Percentiles rank a stretch among this genome's conserved stretches.
Conservation (phyloP, 139 green algal species). For the Microglena sp. region DNA sequence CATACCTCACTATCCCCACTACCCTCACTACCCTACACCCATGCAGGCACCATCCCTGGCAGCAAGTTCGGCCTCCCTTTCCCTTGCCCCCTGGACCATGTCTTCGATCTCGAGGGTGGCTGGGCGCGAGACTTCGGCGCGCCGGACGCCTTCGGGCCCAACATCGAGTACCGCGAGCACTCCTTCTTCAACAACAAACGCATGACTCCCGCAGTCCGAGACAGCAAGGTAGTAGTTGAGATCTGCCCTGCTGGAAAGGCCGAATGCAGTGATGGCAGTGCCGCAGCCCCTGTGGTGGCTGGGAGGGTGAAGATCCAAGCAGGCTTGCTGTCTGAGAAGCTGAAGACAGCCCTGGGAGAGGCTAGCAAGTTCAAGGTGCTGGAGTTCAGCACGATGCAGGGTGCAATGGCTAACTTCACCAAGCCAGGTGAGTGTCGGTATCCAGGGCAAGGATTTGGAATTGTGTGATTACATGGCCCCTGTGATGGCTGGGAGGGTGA, state of each 20-base stretch:
- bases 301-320: slow-evolving; percentile 12
- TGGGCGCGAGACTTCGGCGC: background rate
- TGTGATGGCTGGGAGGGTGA: slow-evolving; percentile 13
- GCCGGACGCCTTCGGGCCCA: slow-evolving; percentile 32
- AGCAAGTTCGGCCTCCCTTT: slow-evolving; percentile 68
- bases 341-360: slow-evolving; percentile 17
- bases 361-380: slow-evolving; percentile 30
- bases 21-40: too few relatives aligned
- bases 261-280: slow-evolving; percentile 29
- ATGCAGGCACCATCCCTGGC: slow-evolving; percentile 59
- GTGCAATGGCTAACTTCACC: slow-evolving; percentile 39
- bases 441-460: too few relatives aligned
- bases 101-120: slow-evolving; percentile 74
- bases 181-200: slow-evolving; percentile 51
- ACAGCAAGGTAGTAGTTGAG: slow-evolving; percentile 19
- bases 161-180: slow-evolving; percentile 45
- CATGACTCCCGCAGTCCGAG: slow-evolving; percentile 6
- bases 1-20: too few relatives aligned
- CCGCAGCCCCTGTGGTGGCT: slow-evolving; percentile 17
- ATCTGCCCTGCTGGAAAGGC: slow-evolving; percentile 25
- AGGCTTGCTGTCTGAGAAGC: slow-evolving; percentile 24
- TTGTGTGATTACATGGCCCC: too few relatives aligned
- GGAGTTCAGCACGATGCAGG: slow-evolving; percentile 44
- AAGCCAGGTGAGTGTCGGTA: slow-evolving; percentile 8
- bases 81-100: slow-evolving; percentile 76